Percentiles rank a stretch among this genome's conserved stretches.
Conservation (phyloP, 805 yeast species). For the Saccharomycopsis babjevae region DNA sequence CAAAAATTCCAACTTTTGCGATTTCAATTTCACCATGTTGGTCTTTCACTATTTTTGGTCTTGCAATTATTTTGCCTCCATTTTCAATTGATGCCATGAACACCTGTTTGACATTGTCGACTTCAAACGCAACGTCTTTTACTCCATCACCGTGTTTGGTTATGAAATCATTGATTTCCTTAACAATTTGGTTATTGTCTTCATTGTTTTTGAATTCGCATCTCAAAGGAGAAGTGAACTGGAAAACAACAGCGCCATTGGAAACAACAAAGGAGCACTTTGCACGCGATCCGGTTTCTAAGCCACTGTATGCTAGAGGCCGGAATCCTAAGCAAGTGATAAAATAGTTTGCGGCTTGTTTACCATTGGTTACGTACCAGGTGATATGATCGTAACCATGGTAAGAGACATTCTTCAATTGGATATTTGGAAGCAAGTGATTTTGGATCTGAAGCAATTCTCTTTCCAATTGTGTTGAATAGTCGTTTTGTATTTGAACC, state of each 20-base stretch:
- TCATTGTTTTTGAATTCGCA: conserved; percentile 21
- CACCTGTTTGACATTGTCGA: conserved; percentile 37
- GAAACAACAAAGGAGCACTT: conserved; percentile 50
- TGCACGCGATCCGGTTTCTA: conserved; percentile 55
- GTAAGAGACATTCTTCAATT: conserved; percentile 4
- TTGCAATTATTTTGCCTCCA: conserved; percentile 39
- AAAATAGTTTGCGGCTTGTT: conserved; percentile 47
- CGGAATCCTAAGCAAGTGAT: conserved; percentile 51
- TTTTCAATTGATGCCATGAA: conserved; percentile 36
- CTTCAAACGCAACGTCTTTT: conserved; percentile 65
- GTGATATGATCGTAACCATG: conserved; percentile 55
- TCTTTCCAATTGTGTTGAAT: neutral
- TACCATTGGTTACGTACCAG: conserved; percentile 67
- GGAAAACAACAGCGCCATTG: conserved; percentile 45
- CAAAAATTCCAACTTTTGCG: conserved; percentile 45
- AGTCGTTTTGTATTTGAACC: neutral
- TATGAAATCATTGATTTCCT: conserved; percentile 37
- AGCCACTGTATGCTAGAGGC: conserved; percentile 51
- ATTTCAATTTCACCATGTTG: conserved; percentile 45
- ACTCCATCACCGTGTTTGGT: conserved; percentile 67
- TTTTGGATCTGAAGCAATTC: conserved; percentile 2
- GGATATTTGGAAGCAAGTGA: conserved; percentile 10
- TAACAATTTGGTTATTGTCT: conserved; percentile 21
- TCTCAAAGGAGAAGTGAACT: conserved; percentile 32
- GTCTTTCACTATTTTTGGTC: conserved; percentile 22